These are phyloP conservation scores for Persicaria maculosa DNA, from an alignment of 148 eudicot genomes.

Conservation along the genomic window DNA sequence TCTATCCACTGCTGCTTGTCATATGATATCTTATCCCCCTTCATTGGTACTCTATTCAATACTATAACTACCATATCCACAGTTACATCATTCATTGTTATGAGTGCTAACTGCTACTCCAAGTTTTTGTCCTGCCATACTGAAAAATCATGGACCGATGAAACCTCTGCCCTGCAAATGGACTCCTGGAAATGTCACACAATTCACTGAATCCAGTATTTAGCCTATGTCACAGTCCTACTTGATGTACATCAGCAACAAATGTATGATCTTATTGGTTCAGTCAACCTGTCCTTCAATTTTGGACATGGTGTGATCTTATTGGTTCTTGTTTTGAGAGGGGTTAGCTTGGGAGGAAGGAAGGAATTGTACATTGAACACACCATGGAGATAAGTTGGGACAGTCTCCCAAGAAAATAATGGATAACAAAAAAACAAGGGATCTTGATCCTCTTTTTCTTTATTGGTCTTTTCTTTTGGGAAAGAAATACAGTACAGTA, in stretches of 20 bases:
- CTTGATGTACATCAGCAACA: slow-evolving; percentile 2
- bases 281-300: neutral
- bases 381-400: neutral
- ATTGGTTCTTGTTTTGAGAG: slow-evolving; percentile 4
- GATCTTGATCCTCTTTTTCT: slow-evolving; percentile 8
- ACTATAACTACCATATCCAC: slow-evolving; percentile 12
- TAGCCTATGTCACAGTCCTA: neutral
- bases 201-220: neutral
- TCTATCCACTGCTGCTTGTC: neutral
- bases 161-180: neutral
- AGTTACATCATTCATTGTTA: slow-evolving; percentile 8
- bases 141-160: neutral
- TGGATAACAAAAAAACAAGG: slow-evolving; percentile 5
- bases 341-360: neutral
- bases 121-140: neutral
- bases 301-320: too few species aligned
- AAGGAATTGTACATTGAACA: neutral
- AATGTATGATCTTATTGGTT: neutral
- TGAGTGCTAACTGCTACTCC: slow-evolving; percentile 8
- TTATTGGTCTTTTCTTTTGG: slow-evolving; percentile 1
- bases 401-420: neutral
- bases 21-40: slow-evolving; percentile 9
- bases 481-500: neutral
- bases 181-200: slow-evolving; percentile 6
- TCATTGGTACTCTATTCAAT: slow-evolving; percentile 5